Conservation (phyloP, 192 early-diverging fungal genomes). For the Linnemannia hyalina region DNA sequence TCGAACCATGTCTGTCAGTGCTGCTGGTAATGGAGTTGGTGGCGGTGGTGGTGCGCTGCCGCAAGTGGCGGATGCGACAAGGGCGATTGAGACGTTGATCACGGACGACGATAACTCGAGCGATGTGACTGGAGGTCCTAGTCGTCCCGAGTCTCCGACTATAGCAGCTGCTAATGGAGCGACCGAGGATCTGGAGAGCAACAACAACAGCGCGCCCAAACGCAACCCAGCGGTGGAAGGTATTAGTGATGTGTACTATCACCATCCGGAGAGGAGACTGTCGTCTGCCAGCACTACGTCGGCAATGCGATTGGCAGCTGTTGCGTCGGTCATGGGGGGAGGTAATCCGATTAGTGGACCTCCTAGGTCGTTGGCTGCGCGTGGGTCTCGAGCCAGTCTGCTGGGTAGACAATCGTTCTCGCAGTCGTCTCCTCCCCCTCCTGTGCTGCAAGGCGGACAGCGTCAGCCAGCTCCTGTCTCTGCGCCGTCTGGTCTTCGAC, state of each 20-base stretch:
- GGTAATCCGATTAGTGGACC: background rate
- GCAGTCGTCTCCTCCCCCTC: background rate
- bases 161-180: background rate
- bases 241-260: slow-evolving; percentile 48
- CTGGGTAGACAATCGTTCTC: slow-evolving; percentile 9
- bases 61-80: background rate
- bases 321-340: background rate
- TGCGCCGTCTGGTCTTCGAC: slow-evolving; percentile 11
- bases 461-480: background rate
- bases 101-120: slow-evolving; percentile 20
- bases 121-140: slow-evolving; percentile 32
- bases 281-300: slow-evolving; percentile 26
- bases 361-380: slow-evolving; percentile 23
- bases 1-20: background rate
- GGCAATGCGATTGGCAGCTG: background rate
- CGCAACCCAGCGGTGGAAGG: slow-evolving; percentile 45
- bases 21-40: background rate
- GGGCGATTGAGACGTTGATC: background rate
- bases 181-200: background rate
- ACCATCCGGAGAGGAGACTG: slow-evolving; percentile 46
- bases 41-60: background rate
- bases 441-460: background rate
- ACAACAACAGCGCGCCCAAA: background rate
- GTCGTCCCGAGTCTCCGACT: slow-evolving; percentile 7
- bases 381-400: slow-evolving; percentile 21